Evolutionary conservation across 805 yeast genomes (phyloP), one percentile per base, ranked within the genome.

Genomic region (Schizosaccharomyces osmophilus): DNA sequence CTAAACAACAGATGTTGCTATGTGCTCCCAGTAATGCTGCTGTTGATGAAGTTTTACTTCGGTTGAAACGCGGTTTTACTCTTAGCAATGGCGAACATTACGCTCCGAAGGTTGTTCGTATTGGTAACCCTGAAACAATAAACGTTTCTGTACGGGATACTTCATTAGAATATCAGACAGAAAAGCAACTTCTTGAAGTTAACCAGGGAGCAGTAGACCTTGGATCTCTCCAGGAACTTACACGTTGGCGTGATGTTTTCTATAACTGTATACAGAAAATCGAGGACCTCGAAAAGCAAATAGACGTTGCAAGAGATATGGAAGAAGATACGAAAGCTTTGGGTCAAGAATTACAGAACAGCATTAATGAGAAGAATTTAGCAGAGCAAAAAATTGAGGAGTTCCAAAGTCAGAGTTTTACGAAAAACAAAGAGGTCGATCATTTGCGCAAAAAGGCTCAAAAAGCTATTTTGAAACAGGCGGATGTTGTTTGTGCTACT

Each of bases 1-100:
- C 70, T 39, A 73, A 72, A 36, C 76, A 79, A 43, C 85, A 86
- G 63, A 80, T 93, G 0, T 73, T 93, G 60, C 81, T 93, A 22
- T 94, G 98, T 78, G 97, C 98, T 1, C 99, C 99, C 2, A 87
- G 96, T 69, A 93, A 93, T 74, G 99, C 99, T 0, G 99, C 99
- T 15, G 96, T 93, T 3, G 99, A 93, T 72, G 98, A 94, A 69
- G 75, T 93, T 64, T 93, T 88, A 15, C 67, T 88, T 22, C 83
- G 99, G 69, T 73, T 93, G 63, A 82, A 83, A 65, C 75, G 74
- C 22, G 97, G 96, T 5, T 82, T 89, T 1, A 71, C 71, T 55
- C 61, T 67, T 24, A 45, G 59, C 32, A 76, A 79, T 65, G 73
- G 82, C 24, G 69, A 73, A 43, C 71, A 72, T 13, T 64, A 68